Evolutionary conservation across 2,329 filamentous ascomycete genomes (phyloP).

Genomic region (Arthroderma sp.): DNA sequence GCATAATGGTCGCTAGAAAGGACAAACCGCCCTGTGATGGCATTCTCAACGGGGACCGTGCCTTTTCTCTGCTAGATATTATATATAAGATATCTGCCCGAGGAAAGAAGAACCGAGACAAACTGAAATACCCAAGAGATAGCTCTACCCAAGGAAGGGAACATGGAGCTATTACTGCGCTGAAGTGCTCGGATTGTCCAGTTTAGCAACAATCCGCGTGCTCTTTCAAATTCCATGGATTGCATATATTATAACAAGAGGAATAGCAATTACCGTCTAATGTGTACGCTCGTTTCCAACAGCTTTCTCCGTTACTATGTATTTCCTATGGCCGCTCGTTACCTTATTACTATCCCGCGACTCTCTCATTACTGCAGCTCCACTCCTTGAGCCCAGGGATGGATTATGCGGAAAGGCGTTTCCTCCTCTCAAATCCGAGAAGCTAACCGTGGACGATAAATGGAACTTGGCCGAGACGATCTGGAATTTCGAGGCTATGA

Average conservation of each 20-base stretch:
- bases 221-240: background rate
- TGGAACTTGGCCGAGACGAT: conserved; percentile 7
- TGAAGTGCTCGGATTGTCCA: background rate
- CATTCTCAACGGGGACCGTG: no score
- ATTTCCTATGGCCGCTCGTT: conserved; percentile 10
- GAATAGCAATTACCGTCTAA: background rate
- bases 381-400: background rate
- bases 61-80: background rate
- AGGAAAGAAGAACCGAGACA: background rate
- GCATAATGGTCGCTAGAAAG: background rate
- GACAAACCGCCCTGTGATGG: background rate
- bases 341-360: conserved; percentile 9
- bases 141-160: background rate
- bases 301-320: conserved; percentile 8
- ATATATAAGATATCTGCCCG: background rate
- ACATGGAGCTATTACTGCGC: background rate
- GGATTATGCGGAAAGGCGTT: conserved; percentile 6
- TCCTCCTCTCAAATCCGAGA: conserved; percentile 9
- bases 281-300: background rate
- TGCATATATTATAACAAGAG: background rate
- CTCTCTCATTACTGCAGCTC: background rate
- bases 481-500: conserved; percentile 8
- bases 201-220: background rate
- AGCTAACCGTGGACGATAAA: conserved; percentile 10
- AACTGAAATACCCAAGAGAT: background rate